Base-by-base conservation (phyloP, 225 moss, liverwort and hornwort species). In the Lunularia cruciata region DNA sequence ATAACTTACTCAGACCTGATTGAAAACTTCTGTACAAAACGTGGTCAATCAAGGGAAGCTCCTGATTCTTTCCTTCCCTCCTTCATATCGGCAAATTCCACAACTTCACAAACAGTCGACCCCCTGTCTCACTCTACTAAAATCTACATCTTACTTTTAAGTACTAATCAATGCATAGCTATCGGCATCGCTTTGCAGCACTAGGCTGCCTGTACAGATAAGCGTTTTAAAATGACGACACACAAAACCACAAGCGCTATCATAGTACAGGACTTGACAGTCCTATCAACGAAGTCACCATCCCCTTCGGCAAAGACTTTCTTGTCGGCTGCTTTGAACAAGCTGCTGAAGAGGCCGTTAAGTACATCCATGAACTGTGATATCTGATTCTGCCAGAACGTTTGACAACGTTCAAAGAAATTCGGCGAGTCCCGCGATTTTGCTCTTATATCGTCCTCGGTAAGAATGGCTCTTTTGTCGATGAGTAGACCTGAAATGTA, bases 251-350 rank as follows among this genome's bases (percentile, higher is more conserved):
- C 43, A 53, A 96, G 64, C 22, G 96, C 87, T 2, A 96, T 82
- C 90, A 96, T 87, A 63, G 88, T 87, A 14, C 90, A 90, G 51
- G 88, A 90, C 75, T 87, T 86, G 6, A 96, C 71, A 14, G 89
- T 85, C 71, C 68, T 81, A 63, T 92, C 88, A 26, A 92, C 51
- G 2, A 78, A 55, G 3, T 83, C 86, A 30, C 84, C 83, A 54
- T 78, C 78, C 56, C 92, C 86, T 49, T 69, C 81, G 10, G 78
- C 69, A 49, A 86, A 79, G 31, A 86, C 66, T 54, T 77, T 90
- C 78, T 82, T 80, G 57, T 90, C 96, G 2, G 87, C 74, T 11
- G 64, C 73, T 52, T 76, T 86, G 60, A 96, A 89, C 35, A 92
- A 80, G 48, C 86, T 84, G 42, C 78, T 76, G 27, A 96, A 85